Evolutionary conservation across 371 early-diverging fungal species (phyloP), one percentile per base, ranked within the genome.

Genomic region (Mucor saturninus): DNA sequence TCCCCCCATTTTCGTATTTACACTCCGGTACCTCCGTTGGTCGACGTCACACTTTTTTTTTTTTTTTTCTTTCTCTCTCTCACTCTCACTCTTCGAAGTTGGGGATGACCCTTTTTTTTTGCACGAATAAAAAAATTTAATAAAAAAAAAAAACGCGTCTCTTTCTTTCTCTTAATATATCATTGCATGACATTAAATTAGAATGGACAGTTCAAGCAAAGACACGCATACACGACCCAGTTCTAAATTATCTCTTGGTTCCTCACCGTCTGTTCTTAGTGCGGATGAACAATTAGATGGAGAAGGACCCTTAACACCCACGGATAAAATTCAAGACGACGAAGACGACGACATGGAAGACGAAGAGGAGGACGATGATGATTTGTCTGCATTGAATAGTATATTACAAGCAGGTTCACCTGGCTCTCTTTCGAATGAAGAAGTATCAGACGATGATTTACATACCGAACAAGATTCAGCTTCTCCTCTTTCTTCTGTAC

Each of bases 241-340:
- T 38, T 80, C 78, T 7, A 75, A 77, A 54, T 50, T 80, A 32
- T 80, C 77, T 2, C 52, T 80, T 21, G 81, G 76, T 0, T 81
- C 81, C 28, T 77, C 76, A 28, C 76, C 81, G 13, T 81, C 81
- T 54, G 72, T 68, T 26, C 35, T 80, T 15, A 76, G 74, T 53
- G 71, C 72, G n/a, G 66, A 70, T 21, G 70, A 70, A 13, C 62
- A 70, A 35, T 46, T 69, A 35, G 73, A 69, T 29, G 63, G 69
- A 4, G 73, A 66, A 14, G 73, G 65, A 0, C 73, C 73, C 43
- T 49, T 72, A 7, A 69, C 73, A 32, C 69, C 64, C 15, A 68
- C 62, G 11, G 75, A 67, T 55, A 66, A 70, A 39, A 65, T 71
- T 31, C 68, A 72, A 46, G 64, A 72, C 40, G 67, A 71, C 14